Conservation (phyloP, 2,329 filamentous ascomycete species). For the Cladosporium sp. region DNA sequence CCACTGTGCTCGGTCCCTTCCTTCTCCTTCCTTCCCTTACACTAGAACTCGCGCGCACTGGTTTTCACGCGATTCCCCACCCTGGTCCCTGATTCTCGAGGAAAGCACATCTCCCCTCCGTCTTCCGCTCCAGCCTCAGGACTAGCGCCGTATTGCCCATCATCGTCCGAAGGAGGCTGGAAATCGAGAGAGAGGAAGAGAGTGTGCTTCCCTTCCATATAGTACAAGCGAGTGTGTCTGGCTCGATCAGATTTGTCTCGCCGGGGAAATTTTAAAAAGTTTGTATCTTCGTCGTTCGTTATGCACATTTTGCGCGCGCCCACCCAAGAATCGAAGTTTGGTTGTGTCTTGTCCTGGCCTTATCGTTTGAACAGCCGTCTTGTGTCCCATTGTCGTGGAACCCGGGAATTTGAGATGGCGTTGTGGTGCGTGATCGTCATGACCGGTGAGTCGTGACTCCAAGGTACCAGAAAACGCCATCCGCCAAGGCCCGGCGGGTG, state of each 20-base stretch:
- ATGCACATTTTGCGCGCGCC: background rate
- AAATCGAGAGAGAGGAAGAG: too few relatives aligned
- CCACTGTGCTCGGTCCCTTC: too few relatives aligned
- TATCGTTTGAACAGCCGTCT: too few relatives aligned
- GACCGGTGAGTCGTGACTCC: background rate
- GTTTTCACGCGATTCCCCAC: background rate
- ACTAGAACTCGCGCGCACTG: background rate
- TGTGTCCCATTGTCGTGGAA: background rate
- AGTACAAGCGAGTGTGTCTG: background rate
- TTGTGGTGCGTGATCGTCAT: background rate
- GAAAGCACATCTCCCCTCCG: background rate
- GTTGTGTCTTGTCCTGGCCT: too few relatives aligned
- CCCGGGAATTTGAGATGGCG: background rate
- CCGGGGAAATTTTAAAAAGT: background rate
- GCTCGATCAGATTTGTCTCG: background rate
- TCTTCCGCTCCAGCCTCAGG: slow-evolving; percentile 1
- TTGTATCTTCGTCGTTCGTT: background rate
- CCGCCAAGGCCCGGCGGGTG: too few relatives aligned
- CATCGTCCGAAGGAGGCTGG: slow-evolving; percentile 1
- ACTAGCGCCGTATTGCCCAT: slow-evolving; percentile 14
- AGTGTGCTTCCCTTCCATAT: background rate
- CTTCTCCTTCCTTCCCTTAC: background rate
- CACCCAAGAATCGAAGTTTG: too few relatives aligned
- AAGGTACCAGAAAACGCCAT: too few relatives aligned
- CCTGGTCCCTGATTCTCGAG: background rate